phyloP scores from a whole-genome alignment of 2,329 filamentous ascomycete genomes.

The Phialemonium atrogriseum region DNA sequence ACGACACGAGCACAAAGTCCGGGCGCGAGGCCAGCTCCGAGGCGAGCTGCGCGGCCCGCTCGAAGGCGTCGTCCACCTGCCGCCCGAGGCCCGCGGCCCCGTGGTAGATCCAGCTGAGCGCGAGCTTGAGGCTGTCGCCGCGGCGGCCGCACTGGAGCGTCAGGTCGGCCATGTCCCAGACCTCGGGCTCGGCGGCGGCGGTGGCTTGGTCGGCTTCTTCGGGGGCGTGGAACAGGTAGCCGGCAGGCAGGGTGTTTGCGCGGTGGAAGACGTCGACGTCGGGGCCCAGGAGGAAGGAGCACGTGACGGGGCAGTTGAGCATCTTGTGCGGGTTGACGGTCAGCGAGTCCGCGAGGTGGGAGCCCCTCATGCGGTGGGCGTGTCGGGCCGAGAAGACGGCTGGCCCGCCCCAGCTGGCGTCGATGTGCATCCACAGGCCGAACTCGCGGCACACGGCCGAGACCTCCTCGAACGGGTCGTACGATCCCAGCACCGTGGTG shows the following conservation, averaged over 20 bases:
- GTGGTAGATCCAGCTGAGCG: slow-evolving; percentile 84
- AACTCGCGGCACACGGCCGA: slow-evolving; percentile 61
- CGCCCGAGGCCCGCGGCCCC: slow-evolving; percentile 63
- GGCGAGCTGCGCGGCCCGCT: slow-evolving; percentile 61
- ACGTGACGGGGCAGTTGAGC: slow-evolving; percentile 85
- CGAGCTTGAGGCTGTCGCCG: slow-evolving; percentile 80
- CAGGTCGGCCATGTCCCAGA: slow-evolving; percentile 86
- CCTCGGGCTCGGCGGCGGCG: slow-evolving; percentile 31
- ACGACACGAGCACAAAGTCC: slow-evolving; percentile 64
- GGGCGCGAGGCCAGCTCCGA: slow-evolving; percentile 41
- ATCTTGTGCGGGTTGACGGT: slow-evolving; percentile 97
- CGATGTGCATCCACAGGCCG: slow-evolving; percentile 85
- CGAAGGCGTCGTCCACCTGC: slow-evolving; percentile 67
- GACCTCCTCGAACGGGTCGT: slow-evolving; percentile 69
- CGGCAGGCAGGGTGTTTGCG: slow-evolving; percentile 80
- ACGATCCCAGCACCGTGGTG: slow-evolving; percentile 86
- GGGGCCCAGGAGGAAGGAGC: slow-evolving; percentile 74
- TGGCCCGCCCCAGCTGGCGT: slow-evolving; percentile 83
- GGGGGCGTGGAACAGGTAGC: slow-evolving; percentile 69
- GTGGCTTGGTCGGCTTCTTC: slow-evolving; percentile 29
- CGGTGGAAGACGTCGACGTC: slow-evolving; percentile 71
- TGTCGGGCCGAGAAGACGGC: slow-evolving; percentile 68
- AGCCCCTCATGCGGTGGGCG: slow-evolving; percentile 56
- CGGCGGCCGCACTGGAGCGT: slow-evolving; percentile 89
- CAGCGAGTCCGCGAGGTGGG: slow-evolving; percentile 68